Percentiles rank a stretch among this genome's conserved stretches.
phyloP scores from a whole-genome alignment of 345 rosid genomes.

The Hirschfeldia incana region DNA sequence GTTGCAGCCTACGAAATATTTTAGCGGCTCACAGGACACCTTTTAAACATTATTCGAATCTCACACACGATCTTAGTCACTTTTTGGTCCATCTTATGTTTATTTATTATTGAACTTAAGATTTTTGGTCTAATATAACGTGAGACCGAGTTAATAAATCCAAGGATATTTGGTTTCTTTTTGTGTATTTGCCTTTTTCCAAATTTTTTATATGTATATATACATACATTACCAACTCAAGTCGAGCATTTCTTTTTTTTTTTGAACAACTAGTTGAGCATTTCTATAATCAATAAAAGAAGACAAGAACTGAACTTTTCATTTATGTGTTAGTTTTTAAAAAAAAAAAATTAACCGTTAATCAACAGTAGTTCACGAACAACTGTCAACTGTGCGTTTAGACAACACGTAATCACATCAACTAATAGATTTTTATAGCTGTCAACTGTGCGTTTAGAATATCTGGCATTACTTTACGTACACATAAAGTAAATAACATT shows the following conservation, averaged over 20 bases:
- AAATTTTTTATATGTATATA: background rate
- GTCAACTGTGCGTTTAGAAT: background rate
- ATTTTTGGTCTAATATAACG: conserved; percentile 28
- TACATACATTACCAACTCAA: background rate
- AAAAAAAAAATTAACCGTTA: background rate
- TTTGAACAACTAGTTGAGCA: background rate
- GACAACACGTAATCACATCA: background rate
- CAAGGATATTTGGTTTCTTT: conserved; percentile 27
- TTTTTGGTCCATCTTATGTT: conserved; percentile 5
- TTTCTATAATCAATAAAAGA: background rate
- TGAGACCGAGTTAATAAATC: conserved; percentile 12
- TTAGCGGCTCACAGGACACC: conserved; percentile 19
- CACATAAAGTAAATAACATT: background rate
- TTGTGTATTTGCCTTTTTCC: conserved; percentile 18
- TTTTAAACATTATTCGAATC: conserved; percentile 18
- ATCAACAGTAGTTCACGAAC: background rate
- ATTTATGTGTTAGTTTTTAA: background rate
- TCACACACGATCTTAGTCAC: conserved; percentile 30
- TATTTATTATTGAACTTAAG: background rate
- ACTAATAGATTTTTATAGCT: background rate
- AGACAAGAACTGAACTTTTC: background rate
- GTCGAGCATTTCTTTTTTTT: background rate
- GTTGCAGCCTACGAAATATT: conserved; percentile 24
- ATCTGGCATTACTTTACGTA: background rate
- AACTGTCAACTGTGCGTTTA: background rate